Base-by-base conservation (phyloP, 805 yeast species). In the Gaillardinia entomophila region DNA sequence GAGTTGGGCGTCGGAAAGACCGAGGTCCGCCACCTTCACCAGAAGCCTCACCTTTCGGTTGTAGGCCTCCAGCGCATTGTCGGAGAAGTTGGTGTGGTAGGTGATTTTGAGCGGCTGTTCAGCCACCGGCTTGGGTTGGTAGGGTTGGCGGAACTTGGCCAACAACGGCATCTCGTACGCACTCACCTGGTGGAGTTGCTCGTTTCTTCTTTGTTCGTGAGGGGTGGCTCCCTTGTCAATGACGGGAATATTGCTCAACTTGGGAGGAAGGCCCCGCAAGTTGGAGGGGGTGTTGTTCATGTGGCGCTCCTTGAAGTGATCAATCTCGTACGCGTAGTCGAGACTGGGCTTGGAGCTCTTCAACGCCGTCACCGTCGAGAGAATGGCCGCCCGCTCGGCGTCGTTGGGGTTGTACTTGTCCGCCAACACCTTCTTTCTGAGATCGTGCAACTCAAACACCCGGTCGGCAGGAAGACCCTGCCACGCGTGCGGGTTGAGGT, bases 151-250 rank as follows among this genome's bases (percentile, higher is more conserved):
- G 53, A 71, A 83, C 55, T 86, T 78, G 26, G 80, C 78, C 42
- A 92, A 68, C 35, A 77, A 72, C 5, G 98, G 98, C 68, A 90
- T 72, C 55, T 90, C 97, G 60, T 82, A 90, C 0, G 97, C 96
- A 8, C 94, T 86, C 27, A 86, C 68, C 47, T 97, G 73, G 50
- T 80, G 80, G 48, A 80, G 77, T 42, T 82, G 76, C 45, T 95
- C 78, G 45, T 75, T 78, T 42, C 76, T 81, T 51, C 97, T 74
- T 48, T 78, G 84, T 31, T 62, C 53, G 38, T 62, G 67, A 2
- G 65, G 62, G 11, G 57, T 55, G n/a, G 43, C 41, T 13, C 71
- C 71, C 28, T 49, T 48, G 20, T 57, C 47, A 28, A 56, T 49
- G 12, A 66, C 71, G 16, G 51, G 45, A 16, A 56, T 51, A 35